These are phyloP conservation scores for Diaporthe sp. DNA, from an alignment of 2,329 filamentous ascomycete species.

Conservation along the genomic window DNA sequence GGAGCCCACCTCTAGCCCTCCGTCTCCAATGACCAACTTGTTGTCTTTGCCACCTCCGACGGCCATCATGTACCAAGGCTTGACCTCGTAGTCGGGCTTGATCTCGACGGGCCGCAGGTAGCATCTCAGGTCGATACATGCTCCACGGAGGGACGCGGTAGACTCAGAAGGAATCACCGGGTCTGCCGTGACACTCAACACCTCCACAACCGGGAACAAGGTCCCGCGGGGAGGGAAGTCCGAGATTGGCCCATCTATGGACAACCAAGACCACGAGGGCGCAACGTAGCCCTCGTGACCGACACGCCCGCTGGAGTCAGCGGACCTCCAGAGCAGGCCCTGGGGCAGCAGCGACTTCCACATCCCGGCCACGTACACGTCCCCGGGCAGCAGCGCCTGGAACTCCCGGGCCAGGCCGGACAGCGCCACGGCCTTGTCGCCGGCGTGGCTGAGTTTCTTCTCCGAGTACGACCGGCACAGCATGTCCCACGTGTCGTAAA, in stretches of 20 bases:
- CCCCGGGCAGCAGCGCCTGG: not conserved
- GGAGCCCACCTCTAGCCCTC: not conserved
- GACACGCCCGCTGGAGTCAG: not conserved
- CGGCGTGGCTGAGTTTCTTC: constrained; percentile 5
- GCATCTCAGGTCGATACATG: not conserved
- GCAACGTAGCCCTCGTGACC: not conserved
- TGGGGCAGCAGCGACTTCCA: not conserved
- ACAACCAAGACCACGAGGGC: constrained; percentile 13
- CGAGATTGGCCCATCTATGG: constrained; percentile 2
- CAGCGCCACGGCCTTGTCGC: constrained; percentile 5
- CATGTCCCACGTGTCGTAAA: constrained; percentile 1
- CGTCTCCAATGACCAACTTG: not conserved
- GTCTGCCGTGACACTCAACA: not conserved
- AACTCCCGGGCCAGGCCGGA: constrained; percentile 9
- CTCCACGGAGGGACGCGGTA: not conserved
- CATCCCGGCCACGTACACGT: not conserved
- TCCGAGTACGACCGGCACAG: constrained; percentile 6
- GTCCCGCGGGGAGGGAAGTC: not conserved
- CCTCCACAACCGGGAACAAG: not conserved
- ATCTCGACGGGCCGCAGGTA: constrained; percentile 9
- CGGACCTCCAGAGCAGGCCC: constrained; percentile 5
- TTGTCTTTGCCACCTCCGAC: constrained; percentile 5
- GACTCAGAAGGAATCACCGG: not conserved
- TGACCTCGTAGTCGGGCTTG: not conserved
- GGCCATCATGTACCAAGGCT: constrained; percentile 18